Evolutionary conservation across 1,139 yeast species (phyloP).

Genomic region (Geotrichum carabidarum): DNA sequence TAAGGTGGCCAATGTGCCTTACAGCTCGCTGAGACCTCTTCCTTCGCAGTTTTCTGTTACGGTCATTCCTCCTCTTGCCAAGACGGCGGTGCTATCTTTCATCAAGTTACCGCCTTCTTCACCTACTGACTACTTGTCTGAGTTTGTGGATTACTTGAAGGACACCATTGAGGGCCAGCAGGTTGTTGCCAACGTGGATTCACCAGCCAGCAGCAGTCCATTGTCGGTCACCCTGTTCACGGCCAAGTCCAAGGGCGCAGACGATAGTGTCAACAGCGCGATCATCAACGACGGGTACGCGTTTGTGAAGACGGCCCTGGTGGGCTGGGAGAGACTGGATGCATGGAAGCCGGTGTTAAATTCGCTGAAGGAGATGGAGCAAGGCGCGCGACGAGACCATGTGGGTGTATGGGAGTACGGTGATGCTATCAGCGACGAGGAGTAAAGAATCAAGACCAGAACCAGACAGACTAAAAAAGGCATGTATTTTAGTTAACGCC

Average conservation of each 20-base stretch:
- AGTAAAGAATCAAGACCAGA: conserved; percentile 9
- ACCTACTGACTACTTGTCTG: conserved; percentile 56
- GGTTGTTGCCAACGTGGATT: conserved; percentile 51
- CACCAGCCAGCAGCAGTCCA: conserved; percentile 37
- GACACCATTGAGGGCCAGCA: conserved; percentile 52
- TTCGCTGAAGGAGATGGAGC: conserved; percentile 42
- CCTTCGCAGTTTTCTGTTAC: conserved; percentile 49
- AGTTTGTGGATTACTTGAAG: conserved; percentile 54
- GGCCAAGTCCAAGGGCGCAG: conserved; percentile 52
- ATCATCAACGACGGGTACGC: conserved; percentile 64
- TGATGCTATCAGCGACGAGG: conserved; percentile 61
- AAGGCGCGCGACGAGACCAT: conserved; percentile 50
- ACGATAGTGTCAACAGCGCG: conserved; percentile 59
- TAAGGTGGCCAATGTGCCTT: conserved; percentile 48
- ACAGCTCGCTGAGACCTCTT: conserved; percentile 48
- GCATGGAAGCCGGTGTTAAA: conserved; percentile 26
- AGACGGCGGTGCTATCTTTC: conserved; percentile 51
- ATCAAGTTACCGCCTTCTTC: conserved; percentile 56
- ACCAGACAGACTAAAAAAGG: not conserved
- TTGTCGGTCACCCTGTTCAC: conserved; percentile 56
- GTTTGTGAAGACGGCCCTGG: conserved; percentile 46
- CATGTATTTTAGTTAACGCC: not conserved
- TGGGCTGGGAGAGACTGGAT: conserved; percentile 36
- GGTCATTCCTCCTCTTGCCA: conserved; percentile 53
- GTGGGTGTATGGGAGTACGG: conserved; percentile 81